These are phyloP conservation scores for Isoetes engelmannii DNA, from an alignment of 83 land plant species.

Conservation along the genomic window DNA sequence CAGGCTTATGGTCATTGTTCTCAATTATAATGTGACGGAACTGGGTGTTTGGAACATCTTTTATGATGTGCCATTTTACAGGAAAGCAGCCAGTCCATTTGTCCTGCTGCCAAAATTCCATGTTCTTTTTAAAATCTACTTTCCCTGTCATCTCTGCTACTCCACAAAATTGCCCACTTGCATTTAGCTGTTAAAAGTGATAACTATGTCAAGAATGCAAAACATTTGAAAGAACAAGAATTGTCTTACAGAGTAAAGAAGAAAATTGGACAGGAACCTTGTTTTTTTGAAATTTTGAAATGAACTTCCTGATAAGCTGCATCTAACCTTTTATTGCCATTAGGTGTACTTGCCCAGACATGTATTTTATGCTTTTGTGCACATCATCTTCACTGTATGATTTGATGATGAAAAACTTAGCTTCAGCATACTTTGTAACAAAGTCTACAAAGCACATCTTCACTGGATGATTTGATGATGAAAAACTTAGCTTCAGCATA, in stretches of 20 bases:
- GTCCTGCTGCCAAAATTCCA: conserved; percentile 93
- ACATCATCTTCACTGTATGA: conserved; percentile 92
- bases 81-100: conserved; percentile 85
- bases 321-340: conserved; percentile 62
- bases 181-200: conserved; percentile 50
- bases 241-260: too few relatives aligned
- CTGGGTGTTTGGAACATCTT: conserved; percentile 69
- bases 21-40: conserved; percentile 80
- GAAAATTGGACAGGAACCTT: conserved; percentile 50
- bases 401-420: conserved; percentile 75
- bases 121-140: conserved; percentile 67
- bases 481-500: too few relatives aligned
- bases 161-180: conserved; percentile 88
- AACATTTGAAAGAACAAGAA: too few relatives aligned
- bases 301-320: conserved; percentile 51
- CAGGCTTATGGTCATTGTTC: conserved; percentile 88
- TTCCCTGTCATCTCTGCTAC: conserved; percentile 81
- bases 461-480: too few relatives aligned
- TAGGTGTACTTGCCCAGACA: conserved; percentile 77
- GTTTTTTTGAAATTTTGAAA: conserved; percentile 20
- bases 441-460: conserved; percentile 38
- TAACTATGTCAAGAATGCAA: too few relatives aligned
- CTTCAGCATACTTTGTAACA: conserved; percentile 41
- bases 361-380: conserved; percentile 81
- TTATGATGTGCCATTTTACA: conserved; percentile 86